Percentiles rank a stretch among this genome's conserved stretches.
These are phyloP conservation scores for Chalara sp. DNA, from an alignment of 2,329 filamentous ascomycete genomes.

Conservation along the genomic window DNA sequence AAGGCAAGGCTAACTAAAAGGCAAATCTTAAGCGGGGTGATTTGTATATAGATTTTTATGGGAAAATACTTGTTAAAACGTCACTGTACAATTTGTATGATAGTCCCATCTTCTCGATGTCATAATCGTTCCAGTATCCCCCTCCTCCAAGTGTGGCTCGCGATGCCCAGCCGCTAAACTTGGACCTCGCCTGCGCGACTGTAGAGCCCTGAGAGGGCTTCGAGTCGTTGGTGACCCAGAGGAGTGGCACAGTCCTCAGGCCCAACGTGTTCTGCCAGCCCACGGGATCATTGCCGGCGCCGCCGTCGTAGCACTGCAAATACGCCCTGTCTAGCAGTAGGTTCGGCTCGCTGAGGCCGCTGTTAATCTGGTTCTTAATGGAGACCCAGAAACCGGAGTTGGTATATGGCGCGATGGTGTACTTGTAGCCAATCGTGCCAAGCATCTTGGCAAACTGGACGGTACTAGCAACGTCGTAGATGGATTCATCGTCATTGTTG, in stretches of 20 bases:
- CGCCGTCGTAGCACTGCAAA: conserved; percentile 39
- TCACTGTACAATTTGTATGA: conserved; percentile 30
- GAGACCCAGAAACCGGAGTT: conserved; percentile 32
- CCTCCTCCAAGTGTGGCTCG: conserved; percentile 30
- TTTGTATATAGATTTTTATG: not conserved
- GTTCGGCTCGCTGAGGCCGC: conserved; percentile 7
- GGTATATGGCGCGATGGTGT: conserved; percentile 38
- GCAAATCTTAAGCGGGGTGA: too few relatives aligned
- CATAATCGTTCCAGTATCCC: conserved; percentile 41
- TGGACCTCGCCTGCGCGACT: conserved; percentile 29
- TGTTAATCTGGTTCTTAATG: conserved; percentile 27
- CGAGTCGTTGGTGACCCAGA: conserved; percentile 41
- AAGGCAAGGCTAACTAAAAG: too few relatives aligned
- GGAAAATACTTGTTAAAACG: conserved; percentile 9
- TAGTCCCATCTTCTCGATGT: conserved; percentile 37
- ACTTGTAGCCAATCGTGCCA: conserved; percentile 33
- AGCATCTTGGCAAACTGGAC: conserved; percentile 37
- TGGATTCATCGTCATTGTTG: conserved; percentile 39
- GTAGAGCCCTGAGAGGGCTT: conserved; percentile 35
- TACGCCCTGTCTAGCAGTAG: conserved; percentile 34
- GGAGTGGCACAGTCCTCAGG: conserved; percentile 35
- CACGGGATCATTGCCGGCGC: conserved; percentile 33
- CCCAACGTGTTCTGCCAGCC: conserved; percentile 32
- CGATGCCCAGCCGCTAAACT: conserved; percentile 30
- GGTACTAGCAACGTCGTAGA: conserved; percentile 37